phyloP scores from a whole-genome alignment of 768 basidiomycete genomes.

The Pilatotrama ljubarskyi region DNA sequence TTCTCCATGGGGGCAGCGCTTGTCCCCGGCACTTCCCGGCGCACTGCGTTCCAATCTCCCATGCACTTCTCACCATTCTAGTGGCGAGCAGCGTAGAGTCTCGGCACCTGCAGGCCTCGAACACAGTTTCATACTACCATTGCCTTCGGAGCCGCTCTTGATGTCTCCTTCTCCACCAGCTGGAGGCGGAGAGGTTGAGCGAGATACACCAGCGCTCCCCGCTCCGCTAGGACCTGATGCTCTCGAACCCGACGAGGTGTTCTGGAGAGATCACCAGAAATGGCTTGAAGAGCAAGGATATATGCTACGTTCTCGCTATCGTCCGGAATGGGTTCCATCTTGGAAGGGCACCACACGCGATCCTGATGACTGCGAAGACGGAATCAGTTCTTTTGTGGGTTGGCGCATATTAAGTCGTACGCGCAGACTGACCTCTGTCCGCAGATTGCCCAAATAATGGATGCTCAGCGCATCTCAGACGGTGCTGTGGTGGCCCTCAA shows the following conservation, averaged over 20 bases:
- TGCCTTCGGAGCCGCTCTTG: no score
- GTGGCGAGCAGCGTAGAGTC: no score
- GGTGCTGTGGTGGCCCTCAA: slow-evolving; percentile 1
- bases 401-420: neutral
- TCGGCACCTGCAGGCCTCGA: no score
- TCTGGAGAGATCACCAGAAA: slow-evolving; percentile 15
- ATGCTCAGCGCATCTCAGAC: slow-evolving; percentile 5
- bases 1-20: no score
- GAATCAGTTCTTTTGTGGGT: neutral
- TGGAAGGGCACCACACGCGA: slow-evolving; percentile 9
- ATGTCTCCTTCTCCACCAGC: no score
- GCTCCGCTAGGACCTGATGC: neutral
- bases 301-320: slow-evolving; percentile 13
- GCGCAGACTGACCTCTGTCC: no score
- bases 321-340: slow-evolving; percentile 18
- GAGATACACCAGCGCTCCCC: no score
- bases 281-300: slow-evolving; percentile 11
- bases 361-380: neutral
- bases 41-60: no score
- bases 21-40: no score
- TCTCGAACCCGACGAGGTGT: neutral
- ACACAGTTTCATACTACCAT: no score
- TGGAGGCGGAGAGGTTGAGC: no score
- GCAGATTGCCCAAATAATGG: neutral
- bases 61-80: no score